Base-by-base conservation (phyloP, 202 grass and related monocot genomes). In the Bolboschoenoplectus hybrid region DNA sequence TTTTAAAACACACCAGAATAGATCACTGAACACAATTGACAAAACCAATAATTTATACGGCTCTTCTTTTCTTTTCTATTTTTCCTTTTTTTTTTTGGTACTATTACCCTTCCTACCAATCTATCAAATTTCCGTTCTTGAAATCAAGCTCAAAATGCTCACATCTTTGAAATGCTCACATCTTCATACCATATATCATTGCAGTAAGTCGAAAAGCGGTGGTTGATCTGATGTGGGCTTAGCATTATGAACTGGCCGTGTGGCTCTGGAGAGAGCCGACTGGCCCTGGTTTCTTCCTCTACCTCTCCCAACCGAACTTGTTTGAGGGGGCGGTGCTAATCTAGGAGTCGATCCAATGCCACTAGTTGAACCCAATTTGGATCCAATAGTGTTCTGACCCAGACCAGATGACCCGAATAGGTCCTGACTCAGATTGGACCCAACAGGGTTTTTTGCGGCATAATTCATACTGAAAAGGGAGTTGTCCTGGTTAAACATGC, bases 211-310 rank as follows among this genome's bases (percentile, higher is more conserved):
- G 14, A 99, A 88, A 83, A 97, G 81, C 71, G 97, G 86, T 7
- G 87, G 86, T 79, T 96, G 90, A 67, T 88, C 89, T 66, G 91
- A 89, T 56, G 93, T 83, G 19, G 71, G 65, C 38, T 97, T 90
- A 2, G 88, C 82, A 82, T 91, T 82, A 85, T 88, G 68, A 58
- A 86, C 46, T 55, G 82, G 82, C 26, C 87, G 92, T 82, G 92
- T 94, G 87, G 92, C 81, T 87, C 84, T 91, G 50, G 92, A 91
- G 47, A 92, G 89, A 44, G 90, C 90, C 9, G 91, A 92, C 74
- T 93, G 92, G 32, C 97, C 93, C 91, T 94, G 93, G 87, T 91
- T 99, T 89, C 89, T 97, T 76, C 93, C 92, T 83, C 93, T 92
- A 39, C 93, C 93, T 89, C 93, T 99, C 66, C 93, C 97, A 90